Conservation (phyloP, 2,329 filamentous ascomycete genomes). For the Xylogone sp. region DNA sequence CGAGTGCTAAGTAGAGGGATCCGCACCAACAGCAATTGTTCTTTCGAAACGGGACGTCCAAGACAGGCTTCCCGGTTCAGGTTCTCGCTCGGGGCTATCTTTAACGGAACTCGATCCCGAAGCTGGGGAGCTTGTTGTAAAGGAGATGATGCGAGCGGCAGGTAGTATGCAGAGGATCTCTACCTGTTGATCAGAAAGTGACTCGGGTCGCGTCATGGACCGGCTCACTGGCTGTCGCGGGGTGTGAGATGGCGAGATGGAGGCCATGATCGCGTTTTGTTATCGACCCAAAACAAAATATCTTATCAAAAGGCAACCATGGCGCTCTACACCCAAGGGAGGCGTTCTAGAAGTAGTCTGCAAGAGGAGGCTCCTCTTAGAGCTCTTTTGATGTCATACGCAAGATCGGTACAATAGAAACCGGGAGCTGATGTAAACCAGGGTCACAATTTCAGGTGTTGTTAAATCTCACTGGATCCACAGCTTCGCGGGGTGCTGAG, state of each 20-base stretch:
- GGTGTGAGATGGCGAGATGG: slow-evolving; percentile 9
- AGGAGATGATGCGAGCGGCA: slow-evolving; percentile 46
- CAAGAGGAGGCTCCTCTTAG: too few relatives aligned
- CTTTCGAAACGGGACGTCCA: slow-evolving; percentile 76
- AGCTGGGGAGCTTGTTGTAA: slow-evolving; percentile 33
- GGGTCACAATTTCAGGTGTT: too few relatives aligned
- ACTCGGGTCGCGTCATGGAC: slow-evolving; percentile 8
- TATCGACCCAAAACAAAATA: background rate
- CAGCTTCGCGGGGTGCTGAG: too few relatives aligned
- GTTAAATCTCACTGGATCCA: too few relatives aligned
- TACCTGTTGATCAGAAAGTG: slow-evolving; percentile 24
- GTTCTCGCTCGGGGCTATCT: slow-evolving; percentile 32
- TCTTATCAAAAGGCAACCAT: slow-evolving; percentile 18
- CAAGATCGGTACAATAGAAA: too few relatives aligned
- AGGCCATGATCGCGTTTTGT: slow-evolving; percentile 17
- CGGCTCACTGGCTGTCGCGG: slow-evolving; percentile 21
- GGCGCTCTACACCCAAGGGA: background rate
- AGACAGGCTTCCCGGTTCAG: slow-evolving; percentile 60
- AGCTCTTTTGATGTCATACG: too few relatives aligned
- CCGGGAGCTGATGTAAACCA: too few relatives aligned
- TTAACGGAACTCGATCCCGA: slow-evolving; percentile 15
- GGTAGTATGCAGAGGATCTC: slow-evolving; percentile 27
- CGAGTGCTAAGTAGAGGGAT: background rate
- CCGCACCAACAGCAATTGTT: slow-evolving; percentile 72
- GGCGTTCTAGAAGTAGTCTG: background rate